Evolutionary conservation across 1,139 yeast genomes (phyloP), one percentile per base, ranked within the genome.

Genomic region (Yamadazyma sp.): DNA sequence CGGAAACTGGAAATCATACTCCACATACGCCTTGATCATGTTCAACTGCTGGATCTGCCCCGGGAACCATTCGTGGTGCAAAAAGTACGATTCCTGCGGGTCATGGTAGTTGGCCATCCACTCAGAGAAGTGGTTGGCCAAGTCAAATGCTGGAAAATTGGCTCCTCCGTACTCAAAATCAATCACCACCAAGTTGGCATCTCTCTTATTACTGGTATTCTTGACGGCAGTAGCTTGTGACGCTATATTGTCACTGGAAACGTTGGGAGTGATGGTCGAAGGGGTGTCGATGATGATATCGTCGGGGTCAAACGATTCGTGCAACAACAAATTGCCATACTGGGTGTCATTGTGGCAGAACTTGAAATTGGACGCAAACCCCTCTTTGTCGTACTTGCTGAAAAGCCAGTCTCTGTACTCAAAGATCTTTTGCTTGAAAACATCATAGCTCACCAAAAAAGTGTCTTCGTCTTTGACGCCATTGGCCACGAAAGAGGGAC

Each of bases 271-370:
- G 7, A 61, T 43, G 42, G 63, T 35, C 56, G 71, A 42, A 33
- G 59, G 49, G 55, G 33, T 42, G 24, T 54, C 48, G 51, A 60
- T 28, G 55, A 80, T 36, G 60, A 76, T 59, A 18, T 65, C 70
- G 14, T 55, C 50, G 1, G 62, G 56, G 31, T 64, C 53, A 37
- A 71, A 70, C 2, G 63, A 47, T 38, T 62, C 64, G 41, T 64
- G 68, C 47, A 85, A 75, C 40, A 85, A 64, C 47, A 92, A 72
- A 56, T 92, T 92, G 27, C 98, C 98, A 57, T 92, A 92, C 60
- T 92, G 98, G 1, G 98, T 86, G 61, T 90, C 97, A 56, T 90
- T 90, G 60, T 90, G 97, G 52, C 97, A 88, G 56, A 92, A 92
- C 26, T 78, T 88, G 47, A 85, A 67, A 44, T 70, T 67, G 11